phyloP scores from a whole-genome alignment of 768 basidiomycete species.

The Mycena epipterygia region DNA sequence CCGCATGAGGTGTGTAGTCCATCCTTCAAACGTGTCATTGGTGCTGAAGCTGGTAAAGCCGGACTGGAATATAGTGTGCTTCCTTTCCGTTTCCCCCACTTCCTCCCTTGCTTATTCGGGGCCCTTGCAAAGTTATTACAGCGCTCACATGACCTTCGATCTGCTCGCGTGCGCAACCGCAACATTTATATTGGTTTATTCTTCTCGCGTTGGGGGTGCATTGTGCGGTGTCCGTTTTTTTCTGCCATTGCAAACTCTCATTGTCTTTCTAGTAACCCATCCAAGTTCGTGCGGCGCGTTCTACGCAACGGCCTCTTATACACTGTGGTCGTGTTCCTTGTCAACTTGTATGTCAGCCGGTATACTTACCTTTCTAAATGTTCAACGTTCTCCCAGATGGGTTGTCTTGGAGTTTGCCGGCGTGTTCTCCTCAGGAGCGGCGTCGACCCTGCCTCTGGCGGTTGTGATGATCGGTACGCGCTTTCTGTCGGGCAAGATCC shows the following conservation, averaged over 20 bases:
- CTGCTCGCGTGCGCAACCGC: slow-evolving; percentile 12
- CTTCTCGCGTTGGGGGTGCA: neutral
- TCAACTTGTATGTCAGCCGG: slow-evolving; percentile 13
- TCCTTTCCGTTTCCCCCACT: neutral
- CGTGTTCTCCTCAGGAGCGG: slow-evolving; percentile 6
- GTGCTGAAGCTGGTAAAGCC: slow-evolving; percentile 9
- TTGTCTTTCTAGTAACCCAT: neutral
- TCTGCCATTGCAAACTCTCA: neutral
- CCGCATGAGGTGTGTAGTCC: slow-evolving; percentile 1
- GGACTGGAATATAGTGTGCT: slow-evolving; percentile 32
- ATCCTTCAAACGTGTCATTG: neutral
- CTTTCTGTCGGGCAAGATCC: too few species aligned
- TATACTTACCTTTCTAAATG: neutral
- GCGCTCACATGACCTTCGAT: slow-evolving; percentile 22
- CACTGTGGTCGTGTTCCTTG: slow-evolving; percentile 18
- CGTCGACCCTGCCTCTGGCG: slow-evolving; percentile 23
- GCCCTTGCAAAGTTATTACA: slow-evolving; percentile 14
- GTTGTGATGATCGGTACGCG: slow-evolving; percentile 21
- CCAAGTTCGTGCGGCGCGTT: slow-evolving; percentile 9
- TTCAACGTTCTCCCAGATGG: slow-evolving; percentile 9
- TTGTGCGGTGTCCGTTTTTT: slow-evolving; percentile 10
- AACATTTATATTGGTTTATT: slow-evolving; percentile 9
- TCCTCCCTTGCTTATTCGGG: neutral
- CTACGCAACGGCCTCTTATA: slow-evolving; percentile 22
- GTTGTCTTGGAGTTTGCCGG: slow-evolving; percentile 12